These are phyloP conservation scores for Neurospora sp. DNA, from an alignment of 495 filamentous ascomycete species.

Conservation along the genomic window DNA sequence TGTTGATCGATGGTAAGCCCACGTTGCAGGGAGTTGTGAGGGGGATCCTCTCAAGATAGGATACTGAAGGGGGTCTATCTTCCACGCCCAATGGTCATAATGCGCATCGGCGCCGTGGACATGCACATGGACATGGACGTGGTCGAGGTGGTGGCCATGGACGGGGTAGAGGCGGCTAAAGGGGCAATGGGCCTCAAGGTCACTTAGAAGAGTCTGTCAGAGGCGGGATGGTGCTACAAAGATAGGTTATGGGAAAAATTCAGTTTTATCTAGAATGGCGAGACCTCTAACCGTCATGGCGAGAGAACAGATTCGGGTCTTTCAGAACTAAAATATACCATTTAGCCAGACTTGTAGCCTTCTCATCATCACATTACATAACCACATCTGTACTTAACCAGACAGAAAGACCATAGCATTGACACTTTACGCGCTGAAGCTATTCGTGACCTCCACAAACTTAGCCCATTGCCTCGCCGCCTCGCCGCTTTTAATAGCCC, in stretches of 20 bases:
- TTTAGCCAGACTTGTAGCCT: background rate
- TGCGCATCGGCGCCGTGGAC: background rate
- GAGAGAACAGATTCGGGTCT: background rate
- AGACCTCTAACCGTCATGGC: background rate
- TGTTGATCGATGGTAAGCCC: slow-evolving; percentile 36
- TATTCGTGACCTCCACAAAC: slow-evolving; percentile 53
- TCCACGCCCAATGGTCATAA: background rate
- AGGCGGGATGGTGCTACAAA: background rate
- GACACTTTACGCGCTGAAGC: slow-evolving; percentile 10
- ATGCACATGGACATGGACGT: background rate
- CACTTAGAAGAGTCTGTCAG: background rate
- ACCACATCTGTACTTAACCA: background rate
- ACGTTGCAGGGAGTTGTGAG: slow-evolving; percentile 30
- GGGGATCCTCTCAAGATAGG: slow-evolving; percentile 37
- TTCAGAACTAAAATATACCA: background rate
- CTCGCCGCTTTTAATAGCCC: slow-evolving; percentile 71
- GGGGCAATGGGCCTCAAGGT: background rate
- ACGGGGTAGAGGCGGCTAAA: background rate
- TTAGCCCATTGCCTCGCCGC: slow-evolving; percentile 62
- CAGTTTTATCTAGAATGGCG: background rate
- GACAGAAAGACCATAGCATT: no score
- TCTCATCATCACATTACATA: background rate
- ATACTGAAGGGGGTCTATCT: background rate
- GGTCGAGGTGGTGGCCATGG: background rate
- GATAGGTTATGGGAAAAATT: background rate